Conservation (phyloP, 225 moss, liverwort and hornwort genomes). For the Physcomitrellopsis africana region DNA sequence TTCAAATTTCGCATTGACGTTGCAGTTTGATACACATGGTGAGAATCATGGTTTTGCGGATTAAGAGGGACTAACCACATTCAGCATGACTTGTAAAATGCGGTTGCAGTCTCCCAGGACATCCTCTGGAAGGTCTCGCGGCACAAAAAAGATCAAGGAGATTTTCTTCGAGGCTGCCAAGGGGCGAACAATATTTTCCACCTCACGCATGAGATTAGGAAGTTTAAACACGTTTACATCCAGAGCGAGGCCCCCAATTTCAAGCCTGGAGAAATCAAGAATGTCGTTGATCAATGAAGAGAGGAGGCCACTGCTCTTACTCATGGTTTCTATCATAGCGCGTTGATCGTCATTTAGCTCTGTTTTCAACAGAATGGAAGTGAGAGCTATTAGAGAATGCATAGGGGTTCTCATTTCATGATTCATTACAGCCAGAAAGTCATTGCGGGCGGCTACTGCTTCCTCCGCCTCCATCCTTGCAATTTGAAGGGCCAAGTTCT, state of each 20-base stretch:
- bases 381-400: constrained; percentile 66
- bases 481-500: constrained; percentile 54
- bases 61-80: constrained; percentile 46
- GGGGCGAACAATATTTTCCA: constrained; percentile 59
- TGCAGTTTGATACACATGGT: background rate
- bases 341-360: constrained; percentile 54
- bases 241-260: constrained; percentile 51
- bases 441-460: constrained; percentile 65
- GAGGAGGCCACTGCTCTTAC: constrained; percentile 62
- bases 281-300: constrained; percentile 65
- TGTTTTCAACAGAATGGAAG: constrained; percentile 57
- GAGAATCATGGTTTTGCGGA: background rate
- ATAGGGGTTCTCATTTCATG: constrained; percentile 74
- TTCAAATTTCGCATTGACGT: background rate
- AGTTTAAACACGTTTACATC: constrained; percentile 48
- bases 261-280: constrained; percentile 59
- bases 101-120: constrained; percentile 56
- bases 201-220: constrained; percentile 46
- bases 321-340: constrained; percentile 64
- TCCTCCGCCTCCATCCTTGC: constrained; percentile 65
- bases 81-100: constrained; percentile 60
- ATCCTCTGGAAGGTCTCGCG: constrained; percentile 35
- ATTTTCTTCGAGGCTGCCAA: constrained; percentile 46
- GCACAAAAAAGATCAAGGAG: constrained; percentile 36
- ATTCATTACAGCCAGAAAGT: constrained; percentile 69